Evolutionary conservation across 2,329 filamentous ascomycete genomes (phyloP).

Genomic region (Colletotrichum higginsianum): DNA sequence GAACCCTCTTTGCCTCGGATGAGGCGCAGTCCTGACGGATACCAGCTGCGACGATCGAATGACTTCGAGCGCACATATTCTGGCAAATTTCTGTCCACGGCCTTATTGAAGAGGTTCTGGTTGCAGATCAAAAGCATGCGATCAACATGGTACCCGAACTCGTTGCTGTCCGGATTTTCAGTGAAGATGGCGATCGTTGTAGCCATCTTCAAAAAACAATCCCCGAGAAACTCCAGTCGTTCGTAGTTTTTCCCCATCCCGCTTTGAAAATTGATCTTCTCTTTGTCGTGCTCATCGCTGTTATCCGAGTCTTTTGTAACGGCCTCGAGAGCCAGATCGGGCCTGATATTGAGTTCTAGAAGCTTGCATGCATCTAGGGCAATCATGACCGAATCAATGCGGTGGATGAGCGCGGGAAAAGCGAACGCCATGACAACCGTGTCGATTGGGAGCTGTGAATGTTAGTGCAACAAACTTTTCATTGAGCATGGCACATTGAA

Average conservation of each 20-base stretch:
- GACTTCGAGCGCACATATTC: slow-evolving; percentile 86
- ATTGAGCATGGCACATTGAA: slow-evolving; percentile 39
- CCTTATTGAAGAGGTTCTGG: slow-evolving; percentile 86
- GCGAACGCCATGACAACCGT: slow-evolving; percentile 81
- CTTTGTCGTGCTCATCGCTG: slow-evolving; percentile 77
- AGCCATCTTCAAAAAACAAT: slow-evolving; percentile 95
- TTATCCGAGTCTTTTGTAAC: slow-evolving; percentile 95
- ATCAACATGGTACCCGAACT: slow-evolving; percentile 90
- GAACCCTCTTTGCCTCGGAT: slow-evolving; percentile 78
- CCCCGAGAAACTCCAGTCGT: slow-evolving; percentile 91
- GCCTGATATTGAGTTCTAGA: slow-evolving; percentile 75
- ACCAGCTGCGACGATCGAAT: slow-evolving; percentile 90
- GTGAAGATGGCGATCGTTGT: slow-evolving; percentile 91
- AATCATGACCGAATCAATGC: slow-evolving; percentile 86
- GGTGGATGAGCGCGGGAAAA: slow-evolving; percentile 87
- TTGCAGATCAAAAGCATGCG: slow-evolving; percentile 95
- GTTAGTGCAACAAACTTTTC: slow-evolving; percentile 42
- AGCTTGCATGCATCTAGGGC: slow-evolving; percentile 80
- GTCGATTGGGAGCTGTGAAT: slow-evolving; percentile 73
- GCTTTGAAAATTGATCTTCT: slow-evolving; percentile 80
- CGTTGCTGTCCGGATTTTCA: slow-evolving; percentile 81
- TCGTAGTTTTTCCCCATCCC: slow-evolving; percentile 98
- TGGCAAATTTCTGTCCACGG: slow-evolving; percentile 74
- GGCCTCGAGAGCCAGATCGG: slow-evolving; percentile 85
- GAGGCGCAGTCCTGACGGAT: slow-evolving; percentile 83